Evolutionary conservation across 2,329 filamentous ascomycete genomes (phyloP).

Genomic region (Exserohilum rostratum): DNA sequence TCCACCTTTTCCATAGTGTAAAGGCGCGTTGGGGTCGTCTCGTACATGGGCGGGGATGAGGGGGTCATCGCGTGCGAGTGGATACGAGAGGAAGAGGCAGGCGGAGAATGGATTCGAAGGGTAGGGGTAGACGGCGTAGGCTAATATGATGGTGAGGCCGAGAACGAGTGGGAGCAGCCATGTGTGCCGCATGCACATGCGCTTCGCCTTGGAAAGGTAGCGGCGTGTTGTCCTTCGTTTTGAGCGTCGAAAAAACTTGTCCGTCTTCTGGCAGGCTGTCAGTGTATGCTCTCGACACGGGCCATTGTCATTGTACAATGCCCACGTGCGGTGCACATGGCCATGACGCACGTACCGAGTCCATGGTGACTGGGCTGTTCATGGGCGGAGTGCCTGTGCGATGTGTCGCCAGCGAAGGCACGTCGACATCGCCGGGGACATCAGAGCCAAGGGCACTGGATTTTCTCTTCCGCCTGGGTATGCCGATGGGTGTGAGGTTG

Average conservation of each 20-base stretch:
- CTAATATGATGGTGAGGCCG: slow-evolving; percentile 65
- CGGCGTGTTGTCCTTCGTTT: slow-evolving; percentile 56
- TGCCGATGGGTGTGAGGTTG: slow-evolving; percentile 21
- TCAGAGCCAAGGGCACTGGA: slow-evolving; percentile 59
- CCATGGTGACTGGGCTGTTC: slow-evolving; percentile 19
- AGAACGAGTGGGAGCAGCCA: slow-evolving; percentile 74
- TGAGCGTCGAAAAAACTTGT: slow-evolving; percentile 45
- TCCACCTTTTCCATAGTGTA: slow-evolving; percentile 85
- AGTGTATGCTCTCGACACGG: neutral
- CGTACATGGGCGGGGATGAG: slow-evolving; percentile 34
- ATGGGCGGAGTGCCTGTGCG: slow-evolving; percentile 27
- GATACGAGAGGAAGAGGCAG: slow-evolving; percentile 91
- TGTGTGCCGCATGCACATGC: slow-evolving; percentile 59
- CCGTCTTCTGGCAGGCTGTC: slow-evolving; percentile 22
- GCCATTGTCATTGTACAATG: neutral
- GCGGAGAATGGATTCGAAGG: slow-evolving; percentile 77
- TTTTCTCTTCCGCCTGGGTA: slow-evolving; percentile 47
- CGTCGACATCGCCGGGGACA: slow-evolving; percentile 59
- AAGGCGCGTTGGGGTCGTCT: slow-evolving; percentile 48
- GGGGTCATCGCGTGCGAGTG: slow-evolving; percentile 60
- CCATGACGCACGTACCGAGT: slow-evolving; percentile 25
- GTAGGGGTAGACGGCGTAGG: slow-evolving; percentile 77
- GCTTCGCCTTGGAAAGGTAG: slow-evolving; percentile 54
- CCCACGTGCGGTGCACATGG: neutral
- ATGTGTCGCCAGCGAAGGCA: slow-evolving; percentile 57